Evolutionary conservation across 768 basidiomycete species (phyloP).

Genomic region (Boletus edulis): DNA sequence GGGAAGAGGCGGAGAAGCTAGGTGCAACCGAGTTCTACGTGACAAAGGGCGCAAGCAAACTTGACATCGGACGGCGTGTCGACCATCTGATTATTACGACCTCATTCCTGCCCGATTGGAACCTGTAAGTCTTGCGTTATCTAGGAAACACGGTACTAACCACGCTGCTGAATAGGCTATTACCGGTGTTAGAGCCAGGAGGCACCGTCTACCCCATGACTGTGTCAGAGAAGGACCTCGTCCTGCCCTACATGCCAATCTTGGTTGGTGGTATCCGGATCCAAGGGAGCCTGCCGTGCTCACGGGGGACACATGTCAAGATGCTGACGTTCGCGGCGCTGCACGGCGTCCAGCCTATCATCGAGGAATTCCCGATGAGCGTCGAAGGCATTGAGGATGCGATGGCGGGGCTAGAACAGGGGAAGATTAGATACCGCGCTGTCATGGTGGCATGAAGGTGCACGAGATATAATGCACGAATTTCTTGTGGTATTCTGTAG

Average conservation of each 20-base stretch:
- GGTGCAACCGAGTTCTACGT: conserved; percentile 37
- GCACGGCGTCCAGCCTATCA: conserved; percentile 28
- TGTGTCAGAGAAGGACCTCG: conserved; percentile 18
- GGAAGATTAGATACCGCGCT: conserved; percentile 33
- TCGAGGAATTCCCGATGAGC: conserved; percentile 33
- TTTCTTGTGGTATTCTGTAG: too few species aligned
- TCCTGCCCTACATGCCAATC: conserved; percentile 19
- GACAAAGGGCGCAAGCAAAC: conserved; percentile 22
- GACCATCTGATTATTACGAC: conserved; percentile 34
- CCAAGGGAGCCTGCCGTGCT: conserved; percentile 23
- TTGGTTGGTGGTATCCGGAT: conserved; percentile 17
- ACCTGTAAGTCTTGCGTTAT: conserved; percentile 19
- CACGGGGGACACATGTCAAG: conserved; percentile 27
- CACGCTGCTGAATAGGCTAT: conserved; percentile 12
- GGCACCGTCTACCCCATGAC: conserved; percentile 27
- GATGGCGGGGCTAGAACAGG: conserved; percentile 21
- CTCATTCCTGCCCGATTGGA: conserved; percentile 28
- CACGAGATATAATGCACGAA: too few species aligned
- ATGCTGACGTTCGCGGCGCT: conserved; percentile 37
- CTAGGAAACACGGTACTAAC: background rate
- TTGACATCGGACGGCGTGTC: conserved; percentile 28
- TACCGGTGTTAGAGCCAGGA: conserved; percentile 24
- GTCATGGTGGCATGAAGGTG: conserved; percentile 18
- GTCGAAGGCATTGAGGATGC: conserved; percentile 31
- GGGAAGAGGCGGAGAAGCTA: conserved; percentile 31